A percentile compares a stretch with the other conserved stretches of the same genome.
Evolutionary conservation across 2,329 filamentous ascomycete species (phyloP).

Genomic region (Calonectria pteridis): DNA sequence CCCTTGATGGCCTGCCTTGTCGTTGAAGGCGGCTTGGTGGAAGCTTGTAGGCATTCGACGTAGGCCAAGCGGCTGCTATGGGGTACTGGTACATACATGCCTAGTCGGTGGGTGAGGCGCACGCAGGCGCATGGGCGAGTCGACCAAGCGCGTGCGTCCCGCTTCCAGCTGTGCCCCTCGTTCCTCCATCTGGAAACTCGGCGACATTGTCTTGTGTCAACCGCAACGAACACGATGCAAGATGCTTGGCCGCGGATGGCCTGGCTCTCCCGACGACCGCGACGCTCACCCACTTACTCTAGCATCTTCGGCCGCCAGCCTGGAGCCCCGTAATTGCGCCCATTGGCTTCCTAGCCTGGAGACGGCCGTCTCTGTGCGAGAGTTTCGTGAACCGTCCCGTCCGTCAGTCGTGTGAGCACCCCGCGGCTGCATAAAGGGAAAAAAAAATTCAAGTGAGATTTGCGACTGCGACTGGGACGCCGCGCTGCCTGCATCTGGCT

Average conservation of each 20-base stretch:
- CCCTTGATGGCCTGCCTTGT: background rate
- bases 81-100: background rate
- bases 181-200: slow-evolving; percentile 19
- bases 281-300: slow-evolving; percentile 18
- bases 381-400: slow-evolving; percentile 21
- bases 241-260: slow-evolving; percentile 28
- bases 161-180: slow-evolving; percentile 23
- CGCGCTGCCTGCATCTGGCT: slow-evolving; percentile 8
- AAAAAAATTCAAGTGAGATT: background rate
- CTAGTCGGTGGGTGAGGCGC: background rate
- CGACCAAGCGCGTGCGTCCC: slow-evolving; percentile 16
- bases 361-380: slow-evolving; percentile 10
- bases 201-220: slow-evolving; percentile 15
- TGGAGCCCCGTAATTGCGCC: slow-evolving; percentile 17
- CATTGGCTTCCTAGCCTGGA: slow-evolving; percentile 21
- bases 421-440: slow-evolving; percentile 9
- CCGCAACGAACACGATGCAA: slow-evolving; percentile 29
- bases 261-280: slow-evolving; percentile 21
- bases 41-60: background rate
- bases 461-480: slow-evolving; percentile 14
- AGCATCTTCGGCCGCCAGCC: slow-evolving; percentile 11
- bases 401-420: slow-evolving; percentile 25
- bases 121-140: slow-evolving; percentile 26
- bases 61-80: background rate
- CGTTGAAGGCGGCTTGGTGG: background rate